Evolutionary conservation across 768 basidiomycete species (phyloP).

Genomic region (Leccinum variicolor): DNA sequence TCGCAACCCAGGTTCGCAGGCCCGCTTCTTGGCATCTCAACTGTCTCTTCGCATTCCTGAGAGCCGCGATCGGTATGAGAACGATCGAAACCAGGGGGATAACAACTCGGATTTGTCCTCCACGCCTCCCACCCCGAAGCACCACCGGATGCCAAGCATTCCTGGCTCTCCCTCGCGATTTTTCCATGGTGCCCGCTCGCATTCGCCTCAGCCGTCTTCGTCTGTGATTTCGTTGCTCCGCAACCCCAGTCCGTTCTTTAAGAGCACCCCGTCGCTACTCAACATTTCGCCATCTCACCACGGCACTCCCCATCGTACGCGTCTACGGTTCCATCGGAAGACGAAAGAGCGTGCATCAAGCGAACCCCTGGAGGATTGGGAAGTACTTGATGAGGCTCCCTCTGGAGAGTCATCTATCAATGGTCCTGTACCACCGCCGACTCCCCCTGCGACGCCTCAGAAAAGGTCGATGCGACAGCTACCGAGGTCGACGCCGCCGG

Average conservation of each 20-base stretch:
- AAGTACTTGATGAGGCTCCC: slow-evolving; percentile 28
- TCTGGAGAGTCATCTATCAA: slow-evolving; percentile 26
- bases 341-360: slow-evolving; percentile 34
- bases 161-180: slow-evolving; percentile 31
- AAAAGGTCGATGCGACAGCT: slow-evolving; percentile 11
- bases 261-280: slow-evolving; percentile 31
- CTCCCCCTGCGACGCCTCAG: slow-evolving; percentile 23
- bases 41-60: slow-evolving; percentile 33
- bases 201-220: slow-evolving; percentile 34
- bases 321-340: slow-evolving; percentile 33
- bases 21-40: slow-evolving; percentile 33
- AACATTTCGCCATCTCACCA: slow-evolving; percentile 32
- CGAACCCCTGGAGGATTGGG: slow-evolving; percentile 33
- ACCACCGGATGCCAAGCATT: slow-evolving; percentile 29
- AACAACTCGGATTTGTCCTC: slow-evolving; percentile 31
- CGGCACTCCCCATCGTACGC: slow-evolving; percentile 27
- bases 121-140: slow-evolving; percentile 31
- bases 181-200: slow-evolving; percentile 27
- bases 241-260: slow-evolving; percentile 34
- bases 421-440: slow-evolving; percentile 18
- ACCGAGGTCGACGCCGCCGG: slow-evolving; percentile 5
- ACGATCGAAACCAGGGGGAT: slow-evolving; percentile 27
- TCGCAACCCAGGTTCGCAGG: slow-evolving; percentile 26
- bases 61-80: slow-evolving; percentile 30
- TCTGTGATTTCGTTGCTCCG: slow-evolving; percentile 33